These are phyloP conservation scores for Zea luxurians DNA, from an alignment of 176 grass and related monocot genomes.

Conservation along the genomic window DNA sequence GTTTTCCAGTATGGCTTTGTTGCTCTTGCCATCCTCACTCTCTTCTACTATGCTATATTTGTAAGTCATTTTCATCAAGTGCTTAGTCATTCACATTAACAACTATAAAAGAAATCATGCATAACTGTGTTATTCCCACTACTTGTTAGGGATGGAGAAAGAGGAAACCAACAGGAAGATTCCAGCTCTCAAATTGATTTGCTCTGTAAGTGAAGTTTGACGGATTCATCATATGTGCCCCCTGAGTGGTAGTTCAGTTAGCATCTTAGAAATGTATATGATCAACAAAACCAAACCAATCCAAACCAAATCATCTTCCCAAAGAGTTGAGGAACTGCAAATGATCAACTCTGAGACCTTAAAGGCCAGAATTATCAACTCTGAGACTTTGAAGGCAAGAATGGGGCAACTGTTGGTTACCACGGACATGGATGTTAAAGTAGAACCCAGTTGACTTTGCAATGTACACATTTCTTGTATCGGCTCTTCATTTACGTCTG, in stretches of 20 bases:
- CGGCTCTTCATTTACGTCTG: conserved; percentile 28
- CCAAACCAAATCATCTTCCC: conserved; percentile 15
- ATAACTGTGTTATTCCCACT: conserved; percentile 20
- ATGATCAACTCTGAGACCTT: no score
- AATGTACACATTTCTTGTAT: conserved; percentile 28
- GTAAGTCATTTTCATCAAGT: conserved; percentile 51
- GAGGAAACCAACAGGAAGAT: conserved; percentile 79
- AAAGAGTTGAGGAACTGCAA: conserved; percentile 27
- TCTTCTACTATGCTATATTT: conserved; percentile 83
- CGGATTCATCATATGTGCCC: conserved; percentile 32
- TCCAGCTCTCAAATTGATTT: conserved; percentile 74
- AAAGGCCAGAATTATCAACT: conserved; percentile 26
- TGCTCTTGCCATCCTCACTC: conserved; percentile 82
- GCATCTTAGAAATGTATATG: conserved; percentile 41
- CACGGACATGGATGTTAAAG: conserved; percentile 31
- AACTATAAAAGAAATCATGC: neutral
- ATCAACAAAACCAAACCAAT: neutral
- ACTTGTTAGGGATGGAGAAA: conserved; percentile 83
- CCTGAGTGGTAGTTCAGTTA: conserved; percentile 25
- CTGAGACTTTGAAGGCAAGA: conserved; percentile 28
- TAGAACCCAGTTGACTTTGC: conserved; percentile 28
- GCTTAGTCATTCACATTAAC: conserved; percentile 4
- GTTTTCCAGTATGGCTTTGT: conserved; percentile 99
- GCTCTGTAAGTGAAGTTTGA: no score
- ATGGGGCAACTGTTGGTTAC: neutral